These are phyloP conservation scores for Colletotrichum australisinense DNA, from an alignment of 2,329 filamentous ascomycete species.

Conservation along the genomic window DNA sequence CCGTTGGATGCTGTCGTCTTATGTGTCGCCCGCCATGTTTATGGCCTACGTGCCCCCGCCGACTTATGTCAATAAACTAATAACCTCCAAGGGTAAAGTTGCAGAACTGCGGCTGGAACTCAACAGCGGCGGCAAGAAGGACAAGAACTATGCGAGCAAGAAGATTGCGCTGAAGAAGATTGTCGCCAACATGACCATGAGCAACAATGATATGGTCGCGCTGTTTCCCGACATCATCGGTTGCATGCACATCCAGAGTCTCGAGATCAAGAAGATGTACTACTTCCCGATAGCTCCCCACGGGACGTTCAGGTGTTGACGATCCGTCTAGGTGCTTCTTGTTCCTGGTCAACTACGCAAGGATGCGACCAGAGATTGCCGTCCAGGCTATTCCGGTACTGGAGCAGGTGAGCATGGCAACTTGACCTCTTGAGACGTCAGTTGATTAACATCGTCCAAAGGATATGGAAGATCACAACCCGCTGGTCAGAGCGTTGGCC, in stretches of 20 bases:
- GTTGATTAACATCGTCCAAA: conserved; percentile 57
- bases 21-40: conserved; percentile 57
- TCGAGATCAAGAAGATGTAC: conserved; percentile 99
- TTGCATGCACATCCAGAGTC: conserved; percentile 93
- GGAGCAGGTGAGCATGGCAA: conserved; percentile 71
- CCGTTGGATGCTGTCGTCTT: conserved; percentile 1
- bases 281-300: not conserved
- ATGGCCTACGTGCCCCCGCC: conserved; percentile 63
- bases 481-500: conserved; percentile 90
- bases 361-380: conserved; percentile 93
- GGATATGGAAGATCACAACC: conserved; percentile 95
- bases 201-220: conserved; percentile 99
- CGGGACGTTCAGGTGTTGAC: not conserved
- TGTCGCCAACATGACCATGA: conserved; percentile 99
- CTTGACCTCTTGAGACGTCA: not conserved
- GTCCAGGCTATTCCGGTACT: conserved; percentile 92
- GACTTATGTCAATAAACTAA: conserved; percentile 59
- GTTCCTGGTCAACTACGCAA: conserved; percentile 96
- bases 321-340: conserved; percentile 83
- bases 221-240: conserved; percentile 94
- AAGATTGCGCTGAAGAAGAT: conserved; percentile 99
- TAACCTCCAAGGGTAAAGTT: conserved; percentile 90
- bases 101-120: conserved; percentile 96
- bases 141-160: conserved; percentile 94
- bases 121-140: conserved; percentile 94